Evolutionary conservation across 2,329 filamentous ascomycete genomes (phyloP).

Genomic region (Colletotrichum sp.): DNA sequence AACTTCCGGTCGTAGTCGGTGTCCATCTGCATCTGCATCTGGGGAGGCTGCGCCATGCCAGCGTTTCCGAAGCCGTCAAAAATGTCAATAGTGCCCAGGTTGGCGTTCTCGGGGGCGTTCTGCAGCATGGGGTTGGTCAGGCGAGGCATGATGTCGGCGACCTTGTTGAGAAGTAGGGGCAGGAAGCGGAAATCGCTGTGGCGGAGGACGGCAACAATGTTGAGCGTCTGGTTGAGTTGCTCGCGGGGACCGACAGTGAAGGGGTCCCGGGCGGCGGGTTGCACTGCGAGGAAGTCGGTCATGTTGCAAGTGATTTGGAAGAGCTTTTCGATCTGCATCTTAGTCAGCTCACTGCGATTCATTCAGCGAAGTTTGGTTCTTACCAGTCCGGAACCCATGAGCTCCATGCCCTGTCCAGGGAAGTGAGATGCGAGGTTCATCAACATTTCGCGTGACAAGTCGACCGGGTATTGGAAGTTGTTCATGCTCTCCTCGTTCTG

Average conservation of each 20-base stretch:
- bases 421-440: slow-evolving; percentile 73
- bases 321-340: slow-evolving; percentile 73
- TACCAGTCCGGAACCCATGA: slow-evolving; percentile 77
- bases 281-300: slow-evolving; percentile 73
- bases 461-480: slow-evolving; percentile 66
- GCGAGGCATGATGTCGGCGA: slow-evolving; percentile 72
- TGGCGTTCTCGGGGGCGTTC: slow-evolving; percentile 59
- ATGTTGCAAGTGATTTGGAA: slow-evolving; percentile 78
- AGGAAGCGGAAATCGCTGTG: slow-evolving; percentile 78
- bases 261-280: slow-evolving; percentile 63
- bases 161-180: slow-evolving; percentile 77
- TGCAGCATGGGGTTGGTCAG: slow-evolving; percentile 66
- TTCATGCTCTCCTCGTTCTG: slow-evolving; percentile 56
- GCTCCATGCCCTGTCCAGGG: slow-evolving; percentile 73
- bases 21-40: slow-evolving; percentile 49
- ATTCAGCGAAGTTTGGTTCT: slow-evolving; percentile 1
- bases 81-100: slow-evolving; percentile 62
- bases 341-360: not conserved
- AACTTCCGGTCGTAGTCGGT: slow-evolving; percentile 53
- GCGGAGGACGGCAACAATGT: slow-evolving; percentile 73
- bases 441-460: slow-evolving; percentile 67
- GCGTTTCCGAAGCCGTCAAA: slow-evolving; percentile 71
- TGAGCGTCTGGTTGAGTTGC: slow-evolving; percentile 73
- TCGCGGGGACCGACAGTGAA: slow-evolving; percentile 74
- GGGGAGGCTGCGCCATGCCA: slow-evolving; percentile 61